Evolutionary conservation across 805 yeast genomes (phyloP), one percentile per base, ranked within the genome.

Genomic region (Hanseniaspora nectarophila): DNA sequence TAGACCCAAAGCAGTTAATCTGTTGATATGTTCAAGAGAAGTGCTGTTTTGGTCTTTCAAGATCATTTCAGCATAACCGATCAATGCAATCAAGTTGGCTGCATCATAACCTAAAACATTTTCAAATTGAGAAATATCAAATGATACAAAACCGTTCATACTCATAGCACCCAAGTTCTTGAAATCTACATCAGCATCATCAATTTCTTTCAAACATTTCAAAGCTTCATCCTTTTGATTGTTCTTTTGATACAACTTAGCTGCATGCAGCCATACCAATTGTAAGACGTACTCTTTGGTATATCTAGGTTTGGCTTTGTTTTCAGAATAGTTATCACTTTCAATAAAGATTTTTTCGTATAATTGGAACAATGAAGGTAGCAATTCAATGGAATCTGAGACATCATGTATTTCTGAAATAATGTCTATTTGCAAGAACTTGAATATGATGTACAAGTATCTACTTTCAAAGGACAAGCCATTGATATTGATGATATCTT

Each of bases 171-270:
- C 64, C 21, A 66, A 55, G 47, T 66, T 66, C 33, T 56, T 61
- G 38, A 57, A 61, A 6, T 78, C 71, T 50, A 68, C 74, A 0
- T 82, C 71, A 2, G 73, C 70, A 1, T 70, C 64, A 54, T 76
- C 81, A 1, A 94, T 86, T 63, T 87, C 95, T 7, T 74, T 72
- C 4, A 87, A 73, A 44, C 95, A 82, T 54, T 75, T 79, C 58
- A 79, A 80, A 1, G 89, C 78, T 50, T 86, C 94, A 2, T 69
- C 72, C 1, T 76, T 63, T 34, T 40, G 45, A 1, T 76, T 80
- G 5, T 75, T 72, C 54, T 76, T 74, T 58, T 75, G 67, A 61
- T 85, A 87, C 26, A 86, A 67, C 34, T 74, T 73, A 0, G 87
- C 73, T 0, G 85, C 73, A 76, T 87, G 77, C 46, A 88, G 63